Conservation (phyloP, 2,329 filamentous ascomycete genomes). For the Ophiostoma fasciatum region DNA sequence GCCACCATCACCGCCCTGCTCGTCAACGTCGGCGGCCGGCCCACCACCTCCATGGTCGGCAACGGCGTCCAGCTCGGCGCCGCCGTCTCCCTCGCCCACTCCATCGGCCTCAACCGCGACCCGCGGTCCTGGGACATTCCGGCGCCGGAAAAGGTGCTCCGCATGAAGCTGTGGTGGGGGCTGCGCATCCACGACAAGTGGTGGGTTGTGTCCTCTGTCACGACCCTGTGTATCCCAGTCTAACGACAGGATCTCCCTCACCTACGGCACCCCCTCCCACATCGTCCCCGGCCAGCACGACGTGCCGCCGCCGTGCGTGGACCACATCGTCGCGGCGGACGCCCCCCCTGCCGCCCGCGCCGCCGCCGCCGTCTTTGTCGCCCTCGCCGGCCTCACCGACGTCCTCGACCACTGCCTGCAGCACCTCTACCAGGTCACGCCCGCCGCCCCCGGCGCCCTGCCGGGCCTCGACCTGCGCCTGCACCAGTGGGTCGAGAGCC, state of each 20-base stretch:
- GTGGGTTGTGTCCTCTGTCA: constrained; percentile 20
- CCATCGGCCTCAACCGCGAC: constrained; percentile 38
- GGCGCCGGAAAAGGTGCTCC: constrained; percentile 30
- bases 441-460: background rate
- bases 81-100: constrained; percentile 36
- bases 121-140: constrained; percentile 38
- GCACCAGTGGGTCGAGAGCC: background rate
- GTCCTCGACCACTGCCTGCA: constrained; percentile 18
- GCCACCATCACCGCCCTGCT: constrained; percentile 42
- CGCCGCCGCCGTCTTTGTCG: constrained; percentile 23
- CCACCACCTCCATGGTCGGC: constrained; percentile 43
- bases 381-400: constrained; percentile 29
- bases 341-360: background rate
- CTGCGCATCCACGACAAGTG: constrained; percentile 39
- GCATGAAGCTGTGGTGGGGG: constrained; percentile 42
- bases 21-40: constrained; percentile 44
- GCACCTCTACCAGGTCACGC: background rate
- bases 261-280: constrained; percentile 36
- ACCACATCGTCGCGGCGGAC: background rate
- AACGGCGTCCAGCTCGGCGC: constrained; percentile 36
- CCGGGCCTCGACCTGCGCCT: background rate
- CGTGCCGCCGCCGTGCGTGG: constrained; percentile 21
- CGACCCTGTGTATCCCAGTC: too few relatives aligned
- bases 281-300: constrained; percentile 31
- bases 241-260: constrained; percentile 24